These are phyloP conservation scores for Paraconiothyrium brasiliense DNA, from an alignment of 2,329 filamentous ascomycete species.

Conservation along the genomic window DNA sequence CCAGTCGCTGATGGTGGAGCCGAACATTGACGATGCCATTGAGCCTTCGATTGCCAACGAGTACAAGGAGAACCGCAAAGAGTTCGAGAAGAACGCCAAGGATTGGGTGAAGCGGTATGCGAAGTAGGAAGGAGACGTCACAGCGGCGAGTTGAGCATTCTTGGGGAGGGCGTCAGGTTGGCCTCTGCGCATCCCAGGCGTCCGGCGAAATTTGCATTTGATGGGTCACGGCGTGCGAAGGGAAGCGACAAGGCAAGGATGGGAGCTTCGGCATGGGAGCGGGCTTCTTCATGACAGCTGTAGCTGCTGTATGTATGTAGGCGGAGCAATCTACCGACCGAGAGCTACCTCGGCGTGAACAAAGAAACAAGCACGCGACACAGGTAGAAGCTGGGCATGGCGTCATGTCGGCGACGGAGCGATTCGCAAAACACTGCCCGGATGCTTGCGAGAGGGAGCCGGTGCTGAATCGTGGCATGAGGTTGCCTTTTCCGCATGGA, in stretches of 20 bases:
- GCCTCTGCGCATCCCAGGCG: slow-evolving; percentile 43
- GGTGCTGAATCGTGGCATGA: slow-evolving; percentile 17
- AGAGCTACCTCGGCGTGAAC: slow-evolving; percentile 9
- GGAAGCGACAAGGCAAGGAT: slow-evolving; percentile 14
- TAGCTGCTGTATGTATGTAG: slow-evolving; percentile 1
- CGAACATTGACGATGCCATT: slow-evolving; percentile 88
- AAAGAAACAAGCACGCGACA: neutral
- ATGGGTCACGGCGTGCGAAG: slow-evolving; percentile 4
- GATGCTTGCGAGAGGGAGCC: slow-evolving; percentile 17
- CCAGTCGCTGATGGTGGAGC: slow-evolving; percentile 77
- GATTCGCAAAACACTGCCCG: slow-evolving; percentile 10
- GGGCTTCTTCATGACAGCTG: neutral
- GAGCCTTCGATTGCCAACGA: slow-evolving; percentile 87
- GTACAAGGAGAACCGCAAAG: slow-evolving; percentile 72
- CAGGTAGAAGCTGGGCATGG: neutral
- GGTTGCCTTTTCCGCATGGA: slow-evolving; percentile 17
- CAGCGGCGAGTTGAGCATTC: slow-evolving; percentile 2
- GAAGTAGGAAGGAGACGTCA: slow-evolving; percentile 37
- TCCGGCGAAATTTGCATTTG: slow-evolving; percentile 36
- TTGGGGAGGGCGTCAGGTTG: slow-evolving; percentile 11
- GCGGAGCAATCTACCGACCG: slow-evolving; percentile 10
- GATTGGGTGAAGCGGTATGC: slow-evolving; percentile 81
- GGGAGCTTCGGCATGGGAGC: slow-evolving; percentile 11
- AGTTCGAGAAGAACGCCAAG: slow-evolving; percentile 78
- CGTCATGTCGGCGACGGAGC: slow-evolving; percentile 8